Conservation (phyloP, 345 rosid genomes). For the Moricandia arvensis region DNA sequence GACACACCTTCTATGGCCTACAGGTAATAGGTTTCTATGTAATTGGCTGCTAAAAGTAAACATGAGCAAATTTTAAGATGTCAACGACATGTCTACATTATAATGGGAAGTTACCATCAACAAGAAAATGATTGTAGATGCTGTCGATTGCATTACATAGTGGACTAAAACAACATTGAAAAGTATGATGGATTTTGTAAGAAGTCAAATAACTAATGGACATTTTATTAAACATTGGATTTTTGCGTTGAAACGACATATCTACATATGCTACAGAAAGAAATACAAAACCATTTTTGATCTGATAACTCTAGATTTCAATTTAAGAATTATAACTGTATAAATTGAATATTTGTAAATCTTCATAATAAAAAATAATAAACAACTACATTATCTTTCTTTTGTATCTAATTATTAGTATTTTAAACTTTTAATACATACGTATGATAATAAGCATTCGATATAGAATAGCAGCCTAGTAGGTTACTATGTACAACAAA, state of each 20-base stretch:
- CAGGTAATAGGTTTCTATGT: constrained; percentile 2
- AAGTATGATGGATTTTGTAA: background rate
- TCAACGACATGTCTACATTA: background rate
- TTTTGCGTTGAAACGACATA: background rate
- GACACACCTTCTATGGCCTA: constrained; percentile 20
- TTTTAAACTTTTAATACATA: background rate
- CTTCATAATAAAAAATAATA: background rate
- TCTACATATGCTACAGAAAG: background rate
- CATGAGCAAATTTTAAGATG: background rate
- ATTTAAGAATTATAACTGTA: background rate
- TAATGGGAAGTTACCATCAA: background rate
- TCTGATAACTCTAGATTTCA: background rate
- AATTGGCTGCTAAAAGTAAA: background rate
- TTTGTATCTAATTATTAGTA: background rate
- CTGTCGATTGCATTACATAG: background rate
- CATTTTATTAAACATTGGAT: background rate
- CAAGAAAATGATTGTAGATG: background rate
- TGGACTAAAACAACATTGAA: constrained; percentile 1
- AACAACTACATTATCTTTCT: background rate
- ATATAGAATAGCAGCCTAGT: background rate
- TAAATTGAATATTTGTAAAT: background rate
- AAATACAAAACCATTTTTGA: background rate
- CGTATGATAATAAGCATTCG: background rate
- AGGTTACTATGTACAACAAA: background rate
- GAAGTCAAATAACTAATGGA: background rate